Evolutionary conservation across 2,329 filamentous ascomycete genomes (phyloP), one percentile per base, ranked within the genome.

Genomic region (Alternaria sp.): DNA sequence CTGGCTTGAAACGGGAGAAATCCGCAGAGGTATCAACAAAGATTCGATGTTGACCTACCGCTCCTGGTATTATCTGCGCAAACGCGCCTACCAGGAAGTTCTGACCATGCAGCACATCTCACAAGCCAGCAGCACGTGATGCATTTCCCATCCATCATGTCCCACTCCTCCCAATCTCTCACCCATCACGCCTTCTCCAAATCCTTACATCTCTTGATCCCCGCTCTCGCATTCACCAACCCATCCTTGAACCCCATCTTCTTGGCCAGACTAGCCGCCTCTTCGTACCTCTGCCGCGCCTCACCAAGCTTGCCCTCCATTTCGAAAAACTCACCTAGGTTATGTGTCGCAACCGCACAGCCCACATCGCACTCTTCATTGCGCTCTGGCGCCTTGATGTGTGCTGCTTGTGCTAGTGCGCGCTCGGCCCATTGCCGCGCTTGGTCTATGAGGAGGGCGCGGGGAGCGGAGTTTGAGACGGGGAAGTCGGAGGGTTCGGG

Each of bases 261-360:
- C 62, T 81, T 81, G 3, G 84, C 81, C 36, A 94, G 77, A 20
- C 84, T 84, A 55, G 87, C 85, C 10, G 91, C 90, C 74, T 96
- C 87, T 55, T 85, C 81, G 73, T 92, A 97, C 73, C 86, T 86
- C 68, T 83, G 84, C 70, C 85, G 85, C 2, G 94, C 93, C 66
- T 91, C 85, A 4, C 82, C 81, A 1, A 83, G 72, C 69, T 91
- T 85, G 1, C 90, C 90, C 61, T 89, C 80, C 86, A 95, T 89
- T 66, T 91, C 88, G 0, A 92, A 90, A 68, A 97, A 90, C 70
- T 96, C 92, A 25, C 89, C 94, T 54, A 97, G 86, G 74, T 96
- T 97, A 78, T 92, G 91, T n/a, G 92, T 88, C 8, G 94, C 91
- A 6, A 90, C 91, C 3, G 90, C 91, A 73, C 94, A 97, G 2